Evolutionary conservation across 2,329 filamentous ascomycete genomes (phyloP), one percentile per base, ranked within the genome.

Genomic region (Penicillium hesseltinei): DNA sequence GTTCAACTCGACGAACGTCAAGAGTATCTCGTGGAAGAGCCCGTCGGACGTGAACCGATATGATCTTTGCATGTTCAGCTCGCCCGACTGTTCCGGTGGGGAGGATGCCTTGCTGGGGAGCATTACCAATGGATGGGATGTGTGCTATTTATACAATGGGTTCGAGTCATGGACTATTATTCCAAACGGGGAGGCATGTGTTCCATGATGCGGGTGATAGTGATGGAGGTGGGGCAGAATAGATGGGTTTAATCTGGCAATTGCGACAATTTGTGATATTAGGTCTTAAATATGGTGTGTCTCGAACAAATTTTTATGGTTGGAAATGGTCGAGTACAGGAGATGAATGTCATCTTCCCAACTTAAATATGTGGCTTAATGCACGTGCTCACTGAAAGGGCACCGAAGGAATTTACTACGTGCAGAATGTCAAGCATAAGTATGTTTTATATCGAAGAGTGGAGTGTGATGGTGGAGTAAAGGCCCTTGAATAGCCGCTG

Each of bases 21-120:
- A 67, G 36, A 68, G 61, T 29, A 46, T 70, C 47, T 66, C 65
- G 6, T 70, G 66, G 65, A 70, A 70, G 54, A 69, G 65, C 19
- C 66, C 66, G 0, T 51, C 27, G 2, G n/a, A 47, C 4, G 7
- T 43, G 8, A 43, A 59, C 19, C 43, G 31, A 35, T 59, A 64
- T 23, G 64, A 69, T 48, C 51, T 70, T 25, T 69, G 68, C 47
- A 59, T 67, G 60, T 70, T 62, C 43, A n/a, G 39, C 15, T 57
- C 60, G 1, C 13, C 21, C n/a, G 59, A 62, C 38, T 66, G 59
- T 35, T 49, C 54, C 0, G 62, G 63, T 13, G 53, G 33, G 1
- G 13, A 44, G 9, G 29, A 3, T 8, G 33, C 35, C 1, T 25
- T 54, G 4, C 25, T 64, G 2, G 62, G 52, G 2, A 60, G 38